Evolutionary conservation across 306 rosid genomes (phyloP).

Genomic region (Pyrus pyrifolia): DNA sequence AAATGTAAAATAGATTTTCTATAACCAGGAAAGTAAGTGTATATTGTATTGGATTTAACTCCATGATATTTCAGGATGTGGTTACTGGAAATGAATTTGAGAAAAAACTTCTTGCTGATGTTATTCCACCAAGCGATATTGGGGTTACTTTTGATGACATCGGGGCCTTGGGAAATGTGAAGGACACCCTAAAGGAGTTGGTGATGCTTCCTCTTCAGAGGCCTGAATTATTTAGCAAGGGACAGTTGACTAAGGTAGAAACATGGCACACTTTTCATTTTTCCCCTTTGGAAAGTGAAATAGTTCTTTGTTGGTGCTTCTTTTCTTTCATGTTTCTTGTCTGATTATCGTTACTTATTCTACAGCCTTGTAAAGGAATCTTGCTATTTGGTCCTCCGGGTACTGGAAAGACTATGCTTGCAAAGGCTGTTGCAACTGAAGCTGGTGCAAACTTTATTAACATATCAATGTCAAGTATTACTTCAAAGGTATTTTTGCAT

Average conservation of each 20-base stretch:
- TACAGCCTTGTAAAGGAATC: conserved; percentile 96
- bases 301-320: neutral
- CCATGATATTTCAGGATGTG: conserved; percentile 57
- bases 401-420: conserved; percentile 98
- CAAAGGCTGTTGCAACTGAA: conserved; percentile 98
- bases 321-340: neutral
- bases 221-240: conserved; percentile 86
- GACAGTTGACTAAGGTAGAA: conserved; percentile 85
- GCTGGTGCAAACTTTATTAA: conserved; percentile 97
- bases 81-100: conserved; percentile 90
- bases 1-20: neutral
- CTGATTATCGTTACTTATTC: conserved; percentile 15
- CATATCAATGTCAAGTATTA: conserved; percentile 91
- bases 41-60: neutral
- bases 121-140: conserved; percentile 79
- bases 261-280: neutral
- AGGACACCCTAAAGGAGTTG: conserved; percentile 92
- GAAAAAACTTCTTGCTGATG: conserved; percentile 85
- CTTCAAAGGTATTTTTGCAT: conserved; percentile 64
- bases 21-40: neutral
- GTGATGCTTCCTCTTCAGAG: conserved; percentile 98
- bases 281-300: neutral
- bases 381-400: conserved; percentile 98
- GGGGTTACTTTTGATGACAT: conserved; percentile 94
- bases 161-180: conserved; percentile 91